These are phyloP conservation scores for Sporothrix schenckii DNA, from an alignment of 2,329 filamentous ascomycete species.

Conservation along the genomic window DNA sequence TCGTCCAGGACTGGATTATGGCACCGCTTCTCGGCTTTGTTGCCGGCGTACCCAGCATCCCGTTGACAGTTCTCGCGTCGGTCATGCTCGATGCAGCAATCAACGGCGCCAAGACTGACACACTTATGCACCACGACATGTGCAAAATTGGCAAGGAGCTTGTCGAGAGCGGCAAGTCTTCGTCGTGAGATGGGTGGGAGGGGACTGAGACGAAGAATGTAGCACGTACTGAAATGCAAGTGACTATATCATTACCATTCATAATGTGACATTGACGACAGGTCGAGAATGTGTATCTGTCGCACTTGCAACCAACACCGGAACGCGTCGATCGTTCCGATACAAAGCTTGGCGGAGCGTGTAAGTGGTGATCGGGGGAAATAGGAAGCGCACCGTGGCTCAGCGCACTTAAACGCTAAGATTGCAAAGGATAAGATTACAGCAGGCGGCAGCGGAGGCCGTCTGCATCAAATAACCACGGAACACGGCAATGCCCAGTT, in stretches of 20 bases:
- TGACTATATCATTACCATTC: no score
- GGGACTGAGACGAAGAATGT: background rate
- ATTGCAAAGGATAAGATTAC: background rate
- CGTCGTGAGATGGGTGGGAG: background rate
- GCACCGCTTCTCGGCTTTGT: conserved; percentile 36
- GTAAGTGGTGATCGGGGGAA: conserved; percentile 3
- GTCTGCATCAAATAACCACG: no score
- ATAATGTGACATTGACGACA: no score
- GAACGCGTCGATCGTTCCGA: no score
- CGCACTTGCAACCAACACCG: no score
- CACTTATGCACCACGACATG: conserved; percentile 48
- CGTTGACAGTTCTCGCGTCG: conserved; percentile 46
- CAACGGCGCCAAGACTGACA: conserved; percentile 52
- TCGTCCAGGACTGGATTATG: conserved; percentile 36
- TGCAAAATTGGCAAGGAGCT: background rate
- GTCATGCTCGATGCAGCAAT: conserved; percentile 51
- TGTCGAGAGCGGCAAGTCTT: background rate
- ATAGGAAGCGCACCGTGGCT: background rate
- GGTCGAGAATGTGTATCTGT: no score
- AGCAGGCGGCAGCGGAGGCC: background rate
- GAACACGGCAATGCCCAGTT: no score
- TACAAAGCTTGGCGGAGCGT: background rate
- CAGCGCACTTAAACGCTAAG: background rate
- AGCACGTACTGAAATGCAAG: no score
- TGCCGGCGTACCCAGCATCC: conserved; percentile 44